phyloP scores from a whole-genome alignment of 2,329 filamentous ascomycete genomes.

The Talaromyces sp. region DNA sequence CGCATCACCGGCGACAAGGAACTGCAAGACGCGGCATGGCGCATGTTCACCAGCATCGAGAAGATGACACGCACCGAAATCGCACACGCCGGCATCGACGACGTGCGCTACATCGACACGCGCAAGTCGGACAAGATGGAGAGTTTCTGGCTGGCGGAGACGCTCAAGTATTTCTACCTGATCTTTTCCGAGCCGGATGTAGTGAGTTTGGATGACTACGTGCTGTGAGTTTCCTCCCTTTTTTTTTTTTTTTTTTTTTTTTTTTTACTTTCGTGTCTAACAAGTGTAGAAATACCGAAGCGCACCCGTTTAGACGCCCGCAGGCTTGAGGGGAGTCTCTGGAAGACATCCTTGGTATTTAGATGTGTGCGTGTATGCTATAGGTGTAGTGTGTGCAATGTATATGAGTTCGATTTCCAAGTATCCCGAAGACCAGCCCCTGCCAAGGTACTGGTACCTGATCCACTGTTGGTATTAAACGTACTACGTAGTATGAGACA shows the following conservation, averaged over 20 bases:
- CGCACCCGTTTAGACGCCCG: slow-evolving; percentile 10
- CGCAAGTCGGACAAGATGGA: slow-evolving; percentile 37
- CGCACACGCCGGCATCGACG: slow-evolving; percentile 39
- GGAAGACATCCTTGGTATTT: not conserved
- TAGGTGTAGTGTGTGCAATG: not conserved
- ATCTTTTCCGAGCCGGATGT: slow-evolving; percentile 37
- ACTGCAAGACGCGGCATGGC: slow-evolving; percentile 44
- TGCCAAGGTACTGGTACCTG: not conserved
- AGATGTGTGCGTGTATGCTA: not conserved
- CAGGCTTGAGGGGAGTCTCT: not conserved
- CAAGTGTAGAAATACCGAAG: slow-evolving; percentile 11
- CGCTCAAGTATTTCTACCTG: slow-evolving; percentile 43
- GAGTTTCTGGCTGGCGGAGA: slow-evolving; percentile 44
- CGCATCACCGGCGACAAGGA: slow-evolving; percentile 52
- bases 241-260: not conserved
- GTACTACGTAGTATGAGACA: too few relatives aligned
- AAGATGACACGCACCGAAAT: slow-evolving; percentile 38
- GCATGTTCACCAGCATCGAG: slow-evolving; percentile 46
- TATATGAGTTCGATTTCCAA: not conserved
- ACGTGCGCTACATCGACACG: slow-evolving; percentile 31
- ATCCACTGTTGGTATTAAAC: too few relatives aligned
- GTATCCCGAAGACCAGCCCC: not conserved
- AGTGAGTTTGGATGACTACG: slow-evolving; percentile 40
- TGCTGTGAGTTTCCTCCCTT: slow-evolving; percentile 28
- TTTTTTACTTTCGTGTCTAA: not conserved